A percentile compares a stretch with the other conserved stretches of the same genome.
phyloP scores from a whole-genome alignment of 495 filamentous ascomycete species.

The Peziza echinospora region DNA sequence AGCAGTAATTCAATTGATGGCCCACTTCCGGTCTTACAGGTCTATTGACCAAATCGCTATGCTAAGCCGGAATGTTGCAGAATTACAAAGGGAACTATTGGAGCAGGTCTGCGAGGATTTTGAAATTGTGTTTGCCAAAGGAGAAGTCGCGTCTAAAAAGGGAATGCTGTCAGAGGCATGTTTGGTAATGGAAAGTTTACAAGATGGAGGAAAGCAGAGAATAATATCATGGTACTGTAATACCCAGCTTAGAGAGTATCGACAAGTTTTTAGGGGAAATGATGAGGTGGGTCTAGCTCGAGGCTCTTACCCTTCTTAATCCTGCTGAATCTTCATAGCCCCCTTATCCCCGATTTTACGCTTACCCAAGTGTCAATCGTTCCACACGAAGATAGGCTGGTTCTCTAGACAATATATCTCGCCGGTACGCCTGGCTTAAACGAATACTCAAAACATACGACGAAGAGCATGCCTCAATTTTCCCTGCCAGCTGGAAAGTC shows the following conservation, averaged over 20 bases:
- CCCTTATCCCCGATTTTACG: too few species aligned
- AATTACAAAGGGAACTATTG: constrained; percentile 78
- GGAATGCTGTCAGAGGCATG: constrained; percentile 66
- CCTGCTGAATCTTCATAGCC: too few species aligned
- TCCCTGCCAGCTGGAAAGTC: constrained; percentile 72
- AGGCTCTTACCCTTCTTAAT: neutral
- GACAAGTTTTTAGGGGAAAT: constrained; percentile 77
- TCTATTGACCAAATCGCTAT: constrained; percentile 96
- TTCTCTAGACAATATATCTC: constrained; percentile 86
- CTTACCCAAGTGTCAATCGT: too few species aligned
- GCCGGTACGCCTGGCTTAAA: constrained; percentile 90
- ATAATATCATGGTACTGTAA: constrained; percentile 96
- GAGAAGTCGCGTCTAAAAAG: constrained; percentile 50
- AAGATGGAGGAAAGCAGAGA: constrained; percentile 63
- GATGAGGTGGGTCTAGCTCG: constrained; percentile 35
- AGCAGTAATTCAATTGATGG: constrained; percentile 93
- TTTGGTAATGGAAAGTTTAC: constrained; percentile 82
- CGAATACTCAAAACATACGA: constrained; percentile 92
- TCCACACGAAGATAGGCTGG: constrained; percentile 39
- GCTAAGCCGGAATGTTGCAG: constrained; percentile 76
- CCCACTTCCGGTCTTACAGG: constrained; percentile 93
- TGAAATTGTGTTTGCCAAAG: constrained; percentile 81
- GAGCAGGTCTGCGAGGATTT: constrained; percentile 98
- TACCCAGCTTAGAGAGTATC: constrained; percentile 84
- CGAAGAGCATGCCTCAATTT: constrained; percentile 74